Base-by-base conservation (phyloP, 306 rosid species). In the Alnus glutinosa region DNA sequence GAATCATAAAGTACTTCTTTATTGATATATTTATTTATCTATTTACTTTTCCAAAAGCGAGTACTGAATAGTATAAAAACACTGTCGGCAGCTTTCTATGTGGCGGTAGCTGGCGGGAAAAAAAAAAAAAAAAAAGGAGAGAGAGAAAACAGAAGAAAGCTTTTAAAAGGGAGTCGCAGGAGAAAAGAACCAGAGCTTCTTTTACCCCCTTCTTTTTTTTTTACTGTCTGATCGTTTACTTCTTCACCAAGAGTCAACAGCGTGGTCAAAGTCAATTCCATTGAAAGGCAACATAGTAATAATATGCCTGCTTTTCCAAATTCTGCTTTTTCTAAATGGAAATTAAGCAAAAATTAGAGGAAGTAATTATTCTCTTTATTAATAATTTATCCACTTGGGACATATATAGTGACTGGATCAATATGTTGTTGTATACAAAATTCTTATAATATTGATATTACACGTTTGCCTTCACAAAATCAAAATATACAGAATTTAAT, bases 1-100 rank as follows among this genome's bases (percentile, higher is more conserved):
- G 28, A 23, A 23, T 23, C 28, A 23, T 23, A 23, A 23, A 23
- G 2, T 34, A 34, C 2, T 34, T 34, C 37, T 34, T 34, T 9
- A 12, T 50, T 14, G 3, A 50, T 61, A 1, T 4, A 61, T 30
- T 61, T 2, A 11, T 61, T 3, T 62, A 36, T 15, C 19, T 13
- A 3, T 36, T 36, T 64, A 7, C 42, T 34, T 64, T 34, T 14
- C 47, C 28, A 2, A 64, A 64, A 34, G 70, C 0, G 42, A 62
- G 11, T 64, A 7, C 48, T 15, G 47, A 64, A 64, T 55, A 32
- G 55, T 81, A 63, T 36, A 16, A 48, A 48, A 69, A 75, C 63
- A 18, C 8, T 62, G 85, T 84, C 87, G 72, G 80, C 83, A 58
- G 72, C 85, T 81, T 77, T 71, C 73, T 79, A 49, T 28, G 16